These are phyloP conservation scores for Citrus hindsii DNA, from an alignment of 345 rosid species.

Conservation along the genomic window DNA sequence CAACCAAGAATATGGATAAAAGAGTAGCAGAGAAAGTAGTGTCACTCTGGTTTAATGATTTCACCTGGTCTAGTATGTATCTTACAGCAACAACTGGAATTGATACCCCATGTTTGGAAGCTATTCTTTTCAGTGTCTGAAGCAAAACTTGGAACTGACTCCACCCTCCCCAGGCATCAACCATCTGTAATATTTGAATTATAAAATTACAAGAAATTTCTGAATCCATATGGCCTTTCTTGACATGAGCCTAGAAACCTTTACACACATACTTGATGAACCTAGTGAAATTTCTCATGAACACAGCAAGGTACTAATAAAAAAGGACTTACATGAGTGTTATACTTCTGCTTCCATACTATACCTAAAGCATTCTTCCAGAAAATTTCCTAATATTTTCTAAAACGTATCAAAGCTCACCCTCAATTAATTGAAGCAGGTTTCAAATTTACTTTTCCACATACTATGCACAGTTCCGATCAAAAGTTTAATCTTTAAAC, in stretches of 20 bases:
- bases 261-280: background rate
- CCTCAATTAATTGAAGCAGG: background rate
- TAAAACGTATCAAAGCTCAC: background rate
- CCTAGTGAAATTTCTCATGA: background rate
- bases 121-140: conserved; percentile 58
- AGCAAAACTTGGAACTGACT: conserved; percentile 73
- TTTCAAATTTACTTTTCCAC: background rate
- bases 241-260: background rate
- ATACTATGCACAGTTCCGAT: background rate
- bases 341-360: too few relatives aligned
- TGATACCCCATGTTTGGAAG: conserved; percentile 79
- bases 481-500: background rate
- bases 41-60: background rate
- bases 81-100: conserved; percentile 88
- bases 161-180: conserved; percentile 99
- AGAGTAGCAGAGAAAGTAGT: background rate
- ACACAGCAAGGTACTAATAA: background rate
- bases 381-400: background rate
- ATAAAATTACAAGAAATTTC: background rate
- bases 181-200: conserved; percentile 50
- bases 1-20: background rate
- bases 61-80: conserved; percentile 82
- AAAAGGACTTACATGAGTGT: too few relatives aligned
- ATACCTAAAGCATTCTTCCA: too few relatives aligned
- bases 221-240: background rate